Percentiles rank a stretch among this genome's conserved stretches.
These are phyloP conservation scores for Escallonia rubra DNA, from an alignment of 129 eudicot species.

Conservation along the genomic window DNA sequence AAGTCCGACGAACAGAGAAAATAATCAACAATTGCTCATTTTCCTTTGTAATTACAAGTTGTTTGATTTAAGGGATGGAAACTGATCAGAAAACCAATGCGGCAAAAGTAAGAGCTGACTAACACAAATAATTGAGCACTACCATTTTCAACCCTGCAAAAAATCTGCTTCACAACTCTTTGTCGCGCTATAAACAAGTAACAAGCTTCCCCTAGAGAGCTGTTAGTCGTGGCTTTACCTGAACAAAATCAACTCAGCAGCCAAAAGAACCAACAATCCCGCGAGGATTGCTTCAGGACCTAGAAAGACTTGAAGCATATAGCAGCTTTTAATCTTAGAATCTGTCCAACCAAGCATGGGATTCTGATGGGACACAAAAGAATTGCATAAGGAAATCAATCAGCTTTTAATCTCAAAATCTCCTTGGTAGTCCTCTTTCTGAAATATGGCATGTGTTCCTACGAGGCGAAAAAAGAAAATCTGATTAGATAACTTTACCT, in stretches of 20 bases:
- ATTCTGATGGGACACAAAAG: too few species aligned
- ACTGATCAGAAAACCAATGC: too few species aligned
- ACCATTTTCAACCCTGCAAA: background rate
- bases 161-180: background rate
- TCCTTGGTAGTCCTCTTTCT: constrained; percentile 81
- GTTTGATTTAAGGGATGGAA: too few species aligned
- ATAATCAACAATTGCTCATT: too few species aligned
- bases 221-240: background rate
- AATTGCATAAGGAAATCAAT: constrained; percentile 20
- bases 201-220: background rate
- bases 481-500: background rate
- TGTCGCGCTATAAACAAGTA: background rate
- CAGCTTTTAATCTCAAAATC: constrained; percentile 62
- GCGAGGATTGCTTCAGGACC: background rate
- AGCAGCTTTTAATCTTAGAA: too few species aligned
- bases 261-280: background rate
- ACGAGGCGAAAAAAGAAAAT: constrained; percentile 12
- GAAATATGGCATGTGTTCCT: constrained; percentile 90
- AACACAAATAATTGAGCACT: background rate
- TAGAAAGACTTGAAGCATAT: background rate
- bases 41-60: too few species aligned
- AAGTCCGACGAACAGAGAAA: too few species aligned
- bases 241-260: background rate
- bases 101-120: background rate
- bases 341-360: too few species aligned